phyloP scores from a whole-genome alignment of 2,329 filamentous ascomycete genomes.

The Hymenoscyphus occultus region DNA sequence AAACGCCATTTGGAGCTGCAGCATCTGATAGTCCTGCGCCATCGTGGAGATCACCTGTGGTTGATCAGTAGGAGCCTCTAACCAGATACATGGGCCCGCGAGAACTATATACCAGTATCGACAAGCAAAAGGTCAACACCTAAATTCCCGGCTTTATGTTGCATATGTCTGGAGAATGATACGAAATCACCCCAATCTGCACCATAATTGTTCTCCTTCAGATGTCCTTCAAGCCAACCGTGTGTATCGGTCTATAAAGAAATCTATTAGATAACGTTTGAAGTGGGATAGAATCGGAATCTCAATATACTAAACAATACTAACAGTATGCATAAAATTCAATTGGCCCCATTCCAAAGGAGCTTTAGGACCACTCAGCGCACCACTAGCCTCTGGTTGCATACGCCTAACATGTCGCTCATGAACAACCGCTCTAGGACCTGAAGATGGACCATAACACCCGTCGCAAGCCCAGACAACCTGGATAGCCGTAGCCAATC shows the following conservation, averaged over 20 bases:
- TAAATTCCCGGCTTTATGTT: conserved; percentile 69
- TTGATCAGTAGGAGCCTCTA: not conserved
- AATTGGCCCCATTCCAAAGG: conserved; percentile 32
- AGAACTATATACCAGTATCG: conserved; percentile 63
- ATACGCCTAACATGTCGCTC: conserved; percentile 49
- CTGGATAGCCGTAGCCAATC: conserved; percentile 25
- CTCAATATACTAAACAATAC: not conserved
- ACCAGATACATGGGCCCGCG: not conserved
- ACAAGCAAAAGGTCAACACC: conserved; percentile 80
- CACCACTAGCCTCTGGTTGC: conserved; percentile 45
- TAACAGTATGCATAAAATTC: conserved; percentile 32
- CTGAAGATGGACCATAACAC: conserved; percentile 43
- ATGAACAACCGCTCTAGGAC: conserved; percentile 38
- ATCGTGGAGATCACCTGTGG: conserved; percentile 68
- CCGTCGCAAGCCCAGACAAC: conserved; percentile 39
- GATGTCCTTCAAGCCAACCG: conserved; percentile 88
- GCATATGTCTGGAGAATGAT: conserved; percentile 82
- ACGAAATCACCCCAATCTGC: conserved; percentile 98
- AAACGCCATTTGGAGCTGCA: conserved; percentile 81
- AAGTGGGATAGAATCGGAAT: not conserved
- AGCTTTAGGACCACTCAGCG: conserved; percentile 43
- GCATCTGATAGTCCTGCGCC: conserved; percentile 91
- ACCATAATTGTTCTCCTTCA: conserved; percentile 88
- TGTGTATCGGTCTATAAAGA: conserved; percentile 29
- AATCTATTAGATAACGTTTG: conserved; percentile 9